phyloP scores from a whole-genome alignment of 208 protist species.

The Trypanosomatidae sp. region DNA sequence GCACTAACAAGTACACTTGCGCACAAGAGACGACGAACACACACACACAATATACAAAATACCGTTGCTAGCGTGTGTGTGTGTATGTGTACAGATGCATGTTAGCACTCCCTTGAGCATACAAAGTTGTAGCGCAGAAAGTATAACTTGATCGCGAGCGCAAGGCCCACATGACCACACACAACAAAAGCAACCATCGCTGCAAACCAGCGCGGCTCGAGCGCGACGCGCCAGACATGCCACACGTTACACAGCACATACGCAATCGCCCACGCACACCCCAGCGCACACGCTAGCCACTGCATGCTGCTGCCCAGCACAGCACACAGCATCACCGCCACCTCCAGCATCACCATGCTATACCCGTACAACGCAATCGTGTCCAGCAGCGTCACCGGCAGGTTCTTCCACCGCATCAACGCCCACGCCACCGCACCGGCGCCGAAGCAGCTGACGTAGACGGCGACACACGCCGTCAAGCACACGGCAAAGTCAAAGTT shows the following conservation, averaged over 20 bases:
- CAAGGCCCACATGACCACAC: slow-evolving; percentile 53
- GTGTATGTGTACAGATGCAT: no score
- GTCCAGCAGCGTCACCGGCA: slow-evolving; percentile 53
- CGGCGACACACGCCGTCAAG: slow-evolving; percentile 52
- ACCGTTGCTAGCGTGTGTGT: no score
- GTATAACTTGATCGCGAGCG: slow-evolving; percentile 81
- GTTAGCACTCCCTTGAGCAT: no score
- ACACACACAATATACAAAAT: no score
- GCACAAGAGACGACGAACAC: no score
- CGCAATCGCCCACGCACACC: slow-evolving; percentile 50
- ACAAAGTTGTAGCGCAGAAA: slow-evolving; percentile 65
- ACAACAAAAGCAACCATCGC: slow-evolving; percentile 41
- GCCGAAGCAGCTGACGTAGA: slow-evolving; percentile 82
- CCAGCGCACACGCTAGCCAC: slow-evolving; percentile 58
- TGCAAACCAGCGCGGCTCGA: slow-evolving; percentile 52
- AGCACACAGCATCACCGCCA: slow-evolving; percentile 60
- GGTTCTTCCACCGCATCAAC: slow-evolving; percentile 74
- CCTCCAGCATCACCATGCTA: slow-evolving; percentile 79
- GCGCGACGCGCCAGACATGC: slow-evolving; percentile 55
- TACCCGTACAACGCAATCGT: slow-evolving; percentile 83
- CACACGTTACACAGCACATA: slow-evolving; percentile 76
- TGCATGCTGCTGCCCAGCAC: slow-evolving; percentile 48
- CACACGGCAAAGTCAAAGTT: slow-evolving; percentile 64
- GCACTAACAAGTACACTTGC: no score
- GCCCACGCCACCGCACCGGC: slow-evolving; percentile 61